phyloP scores from a whole-genome alignment of 73 alveolate species.

The Urostyla sp. region DNA sequence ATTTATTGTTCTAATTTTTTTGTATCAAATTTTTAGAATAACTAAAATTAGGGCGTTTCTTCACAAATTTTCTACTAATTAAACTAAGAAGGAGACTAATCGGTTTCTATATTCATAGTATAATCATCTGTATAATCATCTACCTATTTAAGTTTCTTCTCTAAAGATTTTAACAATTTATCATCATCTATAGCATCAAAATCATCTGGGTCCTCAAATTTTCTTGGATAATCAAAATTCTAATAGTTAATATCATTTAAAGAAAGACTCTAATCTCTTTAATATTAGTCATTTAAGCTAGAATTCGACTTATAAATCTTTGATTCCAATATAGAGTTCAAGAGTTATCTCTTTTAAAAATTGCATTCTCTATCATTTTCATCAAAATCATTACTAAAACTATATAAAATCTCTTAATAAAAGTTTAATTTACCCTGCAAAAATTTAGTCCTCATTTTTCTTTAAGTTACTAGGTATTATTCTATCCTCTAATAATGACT shows the following conservation, averaged over 20 bases:
- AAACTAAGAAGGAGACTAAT: too few relatives aligned
- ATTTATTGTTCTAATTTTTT: too few relatives aligned
- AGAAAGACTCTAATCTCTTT: constrained; percentile 16
- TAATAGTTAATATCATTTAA: constrained; percentile 21
- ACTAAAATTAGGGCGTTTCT: too few relatives aligned
- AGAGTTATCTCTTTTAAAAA: constrained; percentile 1
- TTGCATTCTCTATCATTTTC: too few relatives aligned
- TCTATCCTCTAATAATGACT: constrained; percentile 1
- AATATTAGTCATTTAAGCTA: neutral
- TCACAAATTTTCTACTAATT: too few relatives aligned
- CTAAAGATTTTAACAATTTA: constrained; percentile 23
- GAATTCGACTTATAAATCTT: constrained; percentile 9
- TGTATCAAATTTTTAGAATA: too few relatives aligned
- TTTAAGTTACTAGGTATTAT: neutral
- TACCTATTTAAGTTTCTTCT: constrained; percentile 16
- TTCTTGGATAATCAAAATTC: neutral
- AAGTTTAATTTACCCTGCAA: constrained; percentile 7
- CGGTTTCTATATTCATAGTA: too few relatives aligned
- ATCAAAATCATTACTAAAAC: constrained; percentile 39
- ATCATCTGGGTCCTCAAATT: constrained; percentile 4
- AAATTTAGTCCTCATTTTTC: neutral
- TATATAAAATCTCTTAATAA: neutral
- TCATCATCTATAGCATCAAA: constrained; percentile 32
- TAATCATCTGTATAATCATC: constrained; percentile 6
- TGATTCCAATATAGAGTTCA: constrained; percentile 16